Percentiles rank a stretch among this genome's conserved stretches.
These are phyloP conservation scores for Pseudocercospora eumusae DNA, from an alignment of 2,329 filamentous ascomycete genomes.

Conservation along the genomic window DNA sequence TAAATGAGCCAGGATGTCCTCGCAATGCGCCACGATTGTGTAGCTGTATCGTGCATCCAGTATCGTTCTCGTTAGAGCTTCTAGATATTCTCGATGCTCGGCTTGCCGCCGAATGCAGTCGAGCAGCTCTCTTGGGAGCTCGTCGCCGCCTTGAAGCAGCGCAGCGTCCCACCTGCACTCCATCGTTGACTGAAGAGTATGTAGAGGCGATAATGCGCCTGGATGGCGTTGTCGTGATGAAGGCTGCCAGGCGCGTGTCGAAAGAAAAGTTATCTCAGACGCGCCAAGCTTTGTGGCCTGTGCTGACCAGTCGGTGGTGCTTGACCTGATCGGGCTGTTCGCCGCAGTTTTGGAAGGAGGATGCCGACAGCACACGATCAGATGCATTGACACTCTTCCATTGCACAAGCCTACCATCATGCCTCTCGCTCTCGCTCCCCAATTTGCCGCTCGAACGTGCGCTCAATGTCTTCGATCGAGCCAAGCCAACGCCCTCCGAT, in stretches of 20 bases:
- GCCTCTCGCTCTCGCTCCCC: slow-evolving; percentile 50
- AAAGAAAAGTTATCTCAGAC: slow-evolving; percentile 15
- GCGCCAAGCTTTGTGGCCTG: not conserved
- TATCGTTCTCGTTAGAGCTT: slow-evolving; percentile 68
- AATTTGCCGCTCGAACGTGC: slow-evolving; percentile 49
- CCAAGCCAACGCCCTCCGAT: slow-evolving; percentile 29
- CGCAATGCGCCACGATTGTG: slow-evolving; percentile 71
- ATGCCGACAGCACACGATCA: not conserved
- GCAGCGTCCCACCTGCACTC: slow-evolving; percentile 38
- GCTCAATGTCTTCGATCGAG: slow-evolving; percentile 41
- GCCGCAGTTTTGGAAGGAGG: slow-evolving; percentile 10
- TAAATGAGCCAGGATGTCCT: slow-evolving; percentile 75
- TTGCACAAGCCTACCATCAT: slow-evolving; percentile 36
- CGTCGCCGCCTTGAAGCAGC: slow-evolving; percentile 31
- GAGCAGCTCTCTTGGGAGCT: slow-evolving; percentile 70
- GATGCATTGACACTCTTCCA: not conserved
- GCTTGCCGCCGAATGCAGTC: slow-evolving; percentile 62
- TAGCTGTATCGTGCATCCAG: slow-evolving; percentile 71
- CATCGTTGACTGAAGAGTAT: slow-evolving; percentile 23
- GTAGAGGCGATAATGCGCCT: slow-evolving; percentile 1
- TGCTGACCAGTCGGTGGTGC: not conserved
- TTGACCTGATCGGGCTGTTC: not conserved
- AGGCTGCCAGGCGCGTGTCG: not conserved
- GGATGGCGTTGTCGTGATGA: not conserved
- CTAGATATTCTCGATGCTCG: slow-evolving; percentile 66